A percentile compares a stretch with the other conserved stretches of the same genome.
Conservation (phyloP, 495 filamentous ascomycete species). For the Alectoria sarmentosa region DNA sequence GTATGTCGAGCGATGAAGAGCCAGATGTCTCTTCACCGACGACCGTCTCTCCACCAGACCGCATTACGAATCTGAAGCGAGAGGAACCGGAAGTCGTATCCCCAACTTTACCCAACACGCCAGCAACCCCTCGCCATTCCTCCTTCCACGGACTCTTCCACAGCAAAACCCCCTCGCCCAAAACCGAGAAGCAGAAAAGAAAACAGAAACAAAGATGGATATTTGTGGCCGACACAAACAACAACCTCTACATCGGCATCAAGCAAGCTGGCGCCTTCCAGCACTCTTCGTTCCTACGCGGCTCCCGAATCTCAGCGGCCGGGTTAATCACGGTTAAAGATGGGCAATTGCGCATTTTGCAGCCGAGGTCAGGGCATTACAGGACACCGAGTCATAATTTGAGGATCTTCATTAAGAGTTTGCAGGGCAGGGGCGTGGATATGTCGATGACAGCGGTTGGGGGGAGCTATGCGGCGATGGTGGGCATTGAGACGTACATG, state of each 20-base stretch:
- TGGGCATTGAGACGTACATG: constrained; percentile 75
- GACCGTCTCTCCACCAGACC: not conserved
- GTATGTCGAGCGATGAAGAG: constrained; percentile 10
- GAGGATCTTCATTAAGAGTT: constrained; percentile 62
- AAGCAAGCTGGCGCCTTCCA: constrained; percentile 86
- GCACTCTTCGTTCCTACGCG: constrained; percentile 82
- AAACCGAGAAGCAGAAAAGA: constrained; percentile 2
- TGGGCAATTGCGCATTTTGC: constrained; percentile 54
- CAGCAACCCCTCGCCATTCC: not conserved
- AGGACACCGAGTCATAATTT: constrained; percentile 75
- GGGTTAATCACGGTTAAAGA: constrained; percentile 80
- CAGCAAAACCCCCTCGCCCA: not conserved
- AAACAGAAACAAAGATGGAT: constrained; percentile 23
- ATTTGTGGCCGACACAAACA: constrained; percentile 66
- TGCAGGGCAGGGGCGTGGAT: constrained; percentile 70
- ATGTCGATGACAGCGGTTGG: constrained; percentile 70
- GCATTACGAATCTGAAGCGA: not conserved
- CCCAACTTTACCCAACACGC: not conserved
- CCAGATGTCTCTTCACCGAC: constrained; percentile 2
- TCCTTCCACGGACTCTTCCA: constrained; percentile 13
- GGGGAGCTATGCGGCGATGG: constrained; percentile 71
- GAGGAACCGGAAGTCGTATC: not conserved
- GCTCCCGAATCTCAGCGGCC: constrained; percentile 71
- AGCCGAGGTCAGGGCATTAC: constrained; percentile 70
- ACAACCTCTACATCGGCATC: constrained; percentile 83